Evolutionary conservation across 257 asterid species (phyloP), one percentile per base, ranked within the genome.

Genomic region (Mitragyna speciosa): DNA sequence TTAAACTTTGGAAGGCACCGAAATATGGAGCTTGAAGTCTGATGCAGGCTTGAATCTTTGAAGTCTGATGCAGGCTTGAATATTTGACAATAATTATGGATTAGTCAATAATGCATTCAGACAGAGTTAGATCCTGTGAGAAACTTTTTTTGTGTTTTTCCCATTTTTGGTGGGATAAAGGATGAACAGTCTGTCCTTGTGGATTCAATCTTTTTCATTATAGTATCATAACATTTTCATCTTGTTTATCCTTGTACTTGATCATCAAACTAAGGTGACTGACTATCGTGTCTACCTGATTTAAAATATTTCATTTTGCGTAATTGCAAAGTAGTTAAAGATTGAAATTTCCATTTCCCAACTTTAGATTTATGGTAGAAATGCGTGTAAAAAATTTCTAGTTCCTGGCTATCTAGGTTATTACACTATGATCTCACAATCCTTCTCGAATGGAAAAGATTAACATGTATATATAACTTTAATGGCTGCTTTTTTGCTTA

Each of bases 1-100:
- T 96, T 80, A 96, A 92, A 89, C 92, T 96, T 47, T 94, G 98
- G 99, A 96, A 94, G 91, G 91, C 98, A 75, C 99, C 98, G 28
- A 96, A 96, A 71, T 96, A 96, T 61, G 98, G 99, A 59, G 99
- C 99, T 54, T 96, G 91, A 96, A 81, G 76, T n/a, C 36, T 33
- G 67, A 28, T 30, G 52, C 26, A 26, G 3, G 11, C 36, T 79
- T 12, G 65, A 61, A 68, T 33, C 75, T 28, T 66, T 45, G 24
- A 36, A n/a, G n/a, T n/a, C 36, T 33, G 67, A 28, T 30, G 52
- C 26, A 26, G 3, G 11, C 36, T 79, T 12, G 65, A 61, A 68
- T 33, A 72, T 28, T 66, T 45, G 24, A 36, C 17, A 72, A 58
- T 2, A 36, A 20, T 12, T 67, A 22, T 6, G 70, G 33, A 15